Evolutionary conservation across 805 yeast genomes (phyloP), one percentile per base, ranked within the genome.

Genomic region (Candida argentea): DNA sequence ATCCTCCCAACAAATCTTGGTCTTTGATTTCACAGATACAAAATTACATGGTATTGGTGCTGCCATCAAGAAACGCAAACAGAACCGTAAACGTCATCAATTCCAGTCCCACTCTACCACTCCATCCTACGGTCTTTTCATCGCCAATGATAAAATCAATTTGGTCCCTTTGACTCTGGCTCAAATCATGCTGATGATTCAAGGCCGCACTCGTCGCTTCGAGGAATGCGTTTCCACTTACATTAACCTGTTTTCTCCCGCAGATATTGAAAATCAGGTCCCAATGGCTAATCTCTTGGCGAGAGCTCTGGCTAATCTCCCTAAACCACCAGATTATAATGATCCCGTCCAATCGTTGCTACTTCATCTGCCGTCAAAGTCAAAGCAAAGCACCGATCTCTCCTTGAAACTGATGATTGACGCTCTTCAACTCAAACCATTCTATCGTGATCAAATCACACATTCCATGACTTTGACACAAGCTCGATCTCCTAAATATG

Each of bases 1-100:
- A 9, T 65, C 70, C 34, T 48, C 61, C 0, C 60, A 65, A 13
- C 86, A 77, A 37, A 43, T 82, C 6, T 57, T 87, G 16, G 61
- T 83, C 2, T 80, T 87, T 44, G 87, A 80, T 38, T 83, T 87
- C 48, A 62, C 72, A 11, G 94, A 87, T 48, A 82, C 80, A 9
- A 42, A 68, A 59, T 41, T 71, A 57, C 38, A 70, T 62, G 60
- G 67, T 57, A 23, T 67, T 50, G 55, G 58, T 0, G 47, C 58
- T 5, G 38, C 40, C 0, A 29, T 49, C 11, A 9, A 48, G 59
- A 4, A 58, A 44, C 38, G 60, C 47, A 25, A 30, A 24, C 17
- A 31, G 36, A 14, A 27, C 38, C 25, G 27, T 9, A 34, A 35
- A 21, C 33, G 17, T 20, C n/a, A n/a, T n/a, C n/a, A n/a, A n/a